These are phyloP conservation scores for Plantago rigida DNA, from an alignment of 305 asterid species.

Conservation along the genomic window DNA sequence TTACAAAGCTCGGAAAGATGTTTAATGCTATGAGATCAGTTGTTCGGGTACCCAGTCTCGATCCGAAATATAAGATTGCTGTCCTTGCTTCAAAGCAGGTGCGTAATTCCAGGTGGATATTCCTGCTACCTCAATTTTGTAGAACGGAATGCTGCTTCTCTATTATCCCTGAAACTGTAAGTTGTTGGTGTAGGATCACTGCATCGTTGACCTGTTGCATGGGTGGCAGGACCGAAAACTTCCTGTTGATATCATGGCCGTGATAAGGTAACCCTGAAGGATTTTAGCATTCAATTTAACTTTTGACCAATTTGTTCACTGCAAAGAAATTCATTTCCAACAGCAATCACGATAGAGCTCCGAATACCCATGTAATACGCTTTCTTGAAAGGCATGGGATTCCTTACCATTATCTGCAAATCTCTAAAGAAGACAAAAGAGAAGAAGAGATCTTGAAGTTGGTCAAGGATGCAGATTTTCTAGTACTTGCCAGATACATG, in stretches of 20 bases:
- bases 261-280: conserved; percentile 51
- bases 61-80: conserved; percentile 70
- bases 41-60: conserved; percentile 62
- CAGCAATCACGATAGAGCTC: conserved; percentile 79
- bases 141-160: conserved; percentile 10
- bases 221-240: conserved; percentile 81
- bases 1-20: conserved; percentile 44
- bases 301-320: conserved; percentile 12
- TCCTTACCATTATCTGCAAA: conserved; percentile 59
- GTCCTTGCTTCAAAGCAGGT: conserved; percentile 89
- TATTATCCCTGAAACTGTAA: conserved; percentile 13
- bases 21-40: conserved; percentile 67
- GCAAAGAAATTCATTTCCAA: conserved; percentile 19
- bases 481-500: conserved; percentile 96
- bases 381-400: conserved; percentile 78
- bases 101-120: conserved; percentile 6
- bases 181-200: conserved; percentile 58
- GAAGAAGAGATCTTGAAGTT: conserved; percentile 62
- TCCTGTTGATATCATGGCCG: conserved; percentile 67
- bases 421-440: conserved; percentile 37
- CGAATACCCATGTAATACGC: conserved; percentile 74
- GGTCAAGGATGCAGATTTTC: conserved; percentile 73
- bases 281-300: background rate
- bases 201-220: conserved; percentile 79
- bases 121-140: conserved; percentile 8